Base-by-base conservation (phyloP, 2,329 filamentous ascomycete species). In the Trichoderma brevicompactum region DNA sequence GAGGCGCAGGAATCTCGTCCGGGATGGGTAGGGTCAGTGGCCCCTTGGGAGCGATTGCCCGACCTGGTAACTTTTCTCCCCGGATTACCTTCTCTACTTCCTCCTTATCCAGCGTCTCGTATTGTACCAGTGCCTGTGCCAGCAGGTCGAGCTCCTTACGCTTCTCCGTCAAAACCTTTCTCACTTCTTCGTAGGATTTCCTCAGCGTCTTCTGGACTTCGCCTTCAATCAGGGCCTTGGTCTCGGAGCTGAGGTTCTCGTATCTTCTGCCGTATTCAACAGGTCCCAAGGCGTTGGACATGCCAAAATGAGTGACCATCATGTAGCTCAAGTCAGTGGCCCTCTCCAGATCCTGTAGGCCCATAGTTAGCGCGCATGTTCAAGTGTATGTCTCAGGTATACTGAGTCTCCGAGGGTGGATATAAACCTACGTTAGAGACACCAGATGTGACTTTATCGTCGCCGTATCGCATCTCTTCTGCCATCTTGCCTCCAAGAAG, bases 11-110 rank as follows among this genome's bases (percentile, higher is more conserved):
- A n/a, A 71, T 67, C 7, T 78, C 72, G 23, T 72, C 70, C 8
- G 78, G 77, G 8, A 79, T 74, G 5, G 79, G 78, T 50, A 80
- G 65, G 28, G 75, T 73, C 72, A 80, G 66, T 1, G 79, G 78
- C 3, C 79, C 79, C 65, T 77, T 79, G 0, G 92, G 92, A 15
- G 94, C 70, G 12, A 74, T 72, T 48, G 73, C 79, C 67, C 92
- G 91, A 52, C 86, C 85, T 1, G 88, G 83, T 43, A 99, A 81
- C 74, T 91, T 89, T 79, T 97, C 92, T 41, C 95, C 95, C 60
- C 86, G 87, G 69, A 99, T 89, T 6, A 98, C 92, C 81, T 91
- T 92, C 77, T 94, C 88, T 68, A 98, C 96, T 77, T 99, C 95
- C 3, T 90, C 88, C 77, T 90, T 91, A 76, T 91, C 90, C 59